Base-by-base conservation (phyloP, 441 rosid genomes). In the Adansonia madagascariensis region DNA sequence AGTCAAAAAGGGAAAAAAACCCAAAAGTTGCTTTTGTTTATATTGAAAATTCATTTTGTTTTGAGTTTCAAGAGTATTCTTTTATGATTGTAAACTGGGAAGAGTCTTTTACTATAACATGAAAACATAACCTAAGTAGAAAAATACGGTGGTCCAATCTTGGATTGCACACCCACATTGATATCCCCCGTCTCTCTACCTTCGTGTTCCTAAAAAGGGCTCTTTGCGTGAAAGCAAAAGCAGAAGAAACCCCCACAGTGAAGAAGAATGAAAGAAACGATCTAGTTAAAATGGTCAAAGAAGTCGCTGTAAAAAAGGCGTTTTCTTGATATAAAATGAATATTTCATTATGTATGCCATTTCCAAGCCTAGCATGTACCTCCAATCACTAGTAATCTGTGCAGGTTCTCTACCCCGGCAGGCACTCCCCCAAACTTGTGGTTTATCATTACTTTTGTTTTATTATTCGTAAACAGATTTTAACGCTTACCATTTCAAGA, bases 191-290 rank as follows among this genome's bases (percentile, higher is more conserved):
- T 62, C 22, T 65, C 68, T 75, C 65, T 35, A 47, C 55, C 59
- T 78, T 70, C 10, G 77, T 75, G 80, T 43, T 73, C 59, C 73
- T 79, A 79, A 69, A 82, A 75, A 43, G 49, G 47, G 74, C 44
- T 52, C 92, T 85, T 87, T 46, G 80, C 88, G 86, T 87, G 75
- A 75, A 83, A 88, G 90, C 88, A 60, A 88, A 84, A 84, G 90
- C 39, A 78, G 67, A 35, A 69, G 20, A 15, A 1, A 63, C 39
- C 17, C 41, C 17, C 18, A 61, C 9, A 14, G 66, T 56, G 62
- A 44, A n/a, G 61, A 31, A 31, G 39, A 31, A 39, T 41, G 35
- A 31, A 35, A 17, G 20, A 46, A 31, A 31, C 39, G 4, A 31
- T 3, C 3, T 31, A 9, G 27, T 2, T 2, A 62, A 6, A 62